Percentiles rank a stretch among this genome's conserved stretches.
Conservation (phyloP, 495 filamentous ascomycete species). For the Penicillium canescens region DNA sequence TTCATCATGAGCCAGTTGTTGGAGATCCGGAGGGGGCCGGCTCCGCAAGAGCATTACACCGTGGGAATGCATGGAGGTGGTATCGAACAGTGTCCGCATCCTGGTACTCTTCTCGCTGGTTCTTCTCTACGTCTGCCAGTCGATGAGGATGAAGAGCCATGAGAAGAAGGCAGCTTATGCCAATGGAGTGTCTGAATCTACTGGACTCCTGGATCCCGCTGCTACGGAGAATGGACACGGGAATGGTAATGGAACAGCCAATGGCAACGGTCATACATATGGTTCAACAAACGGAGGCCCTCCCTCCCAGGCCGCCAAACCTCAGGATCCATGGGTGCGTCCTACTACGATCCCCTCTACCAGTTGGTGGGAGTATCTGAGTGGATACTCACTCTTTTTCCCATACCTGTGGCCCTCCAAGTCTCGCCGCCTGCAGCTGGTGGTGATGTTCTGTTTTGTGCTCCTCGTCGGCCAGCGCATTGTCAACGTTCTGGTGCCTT, state of each 20-base stretch:
- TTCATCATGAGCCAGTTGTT: slow-evolving; percentile 60
- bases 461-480: slow-evolving; percentile 71
- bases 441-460: slow-evolving; percentile 73
- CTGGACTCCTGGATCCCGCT: slow-evolving; percentile 45
- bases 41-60: slow-evolving; percentile 52
- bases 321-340: slow-evolving; percentile 59
- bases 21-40: slow-evolving; percentile 48
- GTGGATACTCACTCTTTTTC: slow-evolving; percentile 86
- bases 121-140: slow-evolving; percentile 55
- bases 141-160: slow-evolving; percentile 40
- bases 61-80: slow-evolving; percentile 67
- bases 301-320: slow-evolving; percentile 39
- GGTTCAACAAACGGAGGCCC: slow-evolving; percentile 45
- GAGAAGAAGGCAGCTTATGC: slow-evolving; percentile 24
- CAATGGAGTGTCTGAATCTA: slow-evolving; percentile 54
- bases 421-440: slow-evolving; percentile 63
- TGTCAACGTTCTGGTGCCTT: slow-evolving; percentile 78
- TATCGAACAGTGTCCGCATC: slow-evolving; percentile 59
- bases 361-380: slow-evolving; percentile 88
- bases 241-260: slow-evolving; percentile 43
- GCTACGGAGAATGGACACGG: slow-evolving; percentile 41
- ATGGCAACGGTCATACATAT: slow-evolving; percentile 48
- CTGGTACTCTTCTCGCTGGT: slow-evolving; percentile 58
- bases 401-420: slow-evolving; percentile 89
- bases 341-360: slow-evolving; percentile 65